These are phyloP conservation scores for Ilyonectria destructans DNA, from an alignment of 2,329 filamentous ascomycete species.

Conservation along the genomic window DNA sequence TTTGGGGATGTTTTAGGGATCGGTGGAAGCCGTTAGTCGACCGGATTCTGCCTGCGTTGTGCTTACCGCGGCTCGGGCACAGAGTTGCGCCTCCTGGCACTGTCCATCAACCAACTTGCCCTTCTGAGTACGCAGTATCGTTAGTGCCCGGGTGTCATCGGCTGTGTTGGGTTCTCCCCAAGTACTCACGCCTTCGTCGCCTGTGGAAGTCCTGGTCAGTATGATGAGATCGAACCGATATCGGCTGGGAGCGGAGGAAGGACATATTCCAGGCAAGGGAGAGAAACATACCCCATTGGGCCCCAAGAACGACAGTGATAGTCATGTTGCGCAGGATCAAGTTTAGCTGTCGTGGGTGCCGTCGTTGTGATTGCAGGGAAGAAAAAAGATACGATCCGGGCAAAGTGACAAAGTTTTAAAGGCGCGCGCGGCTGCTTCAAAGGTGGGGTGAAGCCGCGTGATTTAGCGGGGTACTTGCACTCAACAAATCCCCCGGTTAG, in stretches of 20 bases:
- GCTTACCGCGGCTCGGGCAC: constrained; percentile 54
- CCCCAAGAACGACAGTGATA: constrained; percentile 55
- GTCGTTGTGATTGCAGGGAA: constrained; percentile 34
- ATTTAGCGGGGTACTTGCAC: constrained; percentile 23
- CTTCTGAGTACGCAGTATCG: constrained; percentile 49
- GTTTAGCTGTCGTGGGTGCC: constrained; percentile 21
- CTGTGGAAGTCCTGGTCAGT: constrained; percentile 46
- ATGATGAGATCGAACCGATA: constrained; percentile 43
- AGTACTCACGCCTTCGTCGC: constrained; percentile 54
- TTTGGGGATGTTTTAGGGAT: constrained; percentile 31
- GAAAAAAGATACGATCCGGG: constrained; percentile 25
- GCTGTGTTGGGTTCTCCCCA: constrained; percentile 36
- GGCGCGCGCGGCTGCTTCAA: constrained; percentile 21
- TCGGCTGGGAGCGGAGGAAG: constrained; percentile 36
- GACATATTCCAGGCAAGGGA: constrained; percentile 37
- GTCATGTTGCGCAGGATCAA: constrained; percentile 42
- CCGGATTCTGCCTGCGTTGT: constrained; percentile 30
- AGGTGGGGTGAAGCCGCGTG: constrained; percentile 23
- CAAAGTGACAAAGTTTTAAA: constrained; percentile 29
- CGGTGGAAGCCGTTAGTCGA: constrained; percentile 36
- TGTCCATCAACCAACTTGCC: constrained; percentile 58
- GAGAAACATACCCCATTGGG: constrained; percentile 57
- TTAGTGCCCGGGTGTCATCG: constrained; percentile 35
- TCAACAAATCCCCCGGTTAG: neutral
- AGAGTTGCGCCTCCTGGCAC: constrained; percentile 51